Evolutionary conservation across 2,329 filamentous ascomycete species (phyloP).

Genomic region (Beauveria rudraprayagi): DNA sequence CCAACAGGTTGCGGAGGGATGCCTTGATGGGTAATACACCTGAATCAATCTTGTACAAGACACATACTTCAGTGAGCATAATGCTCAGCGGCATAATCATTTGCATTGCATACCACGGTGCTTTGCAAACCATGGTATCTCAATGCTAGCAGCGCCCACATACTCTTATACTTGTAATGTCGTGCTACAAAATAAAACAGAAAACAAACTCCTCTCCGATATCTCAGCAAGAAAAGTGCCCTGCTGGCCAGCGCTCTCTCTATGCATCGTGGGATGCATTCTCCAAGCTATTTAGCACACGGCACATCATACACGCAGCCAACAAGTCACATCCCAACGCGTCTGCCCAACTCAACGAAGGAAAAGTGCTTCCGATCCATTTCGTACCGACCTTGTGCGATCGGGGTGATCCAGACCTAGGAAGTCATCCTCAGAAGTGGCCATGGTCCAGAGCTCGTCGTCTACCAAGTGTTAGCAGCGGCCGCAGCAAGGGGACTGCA

Average conservation of each 20-base stretch:
- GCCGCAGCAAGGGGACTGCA: neutral
- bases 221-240: neutral
- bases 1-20: too few relatives aligned
- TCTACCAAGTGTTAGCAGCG: slow-evolving; percentile 33
- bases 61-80: neutral
- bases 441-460: slow-evolving; percentile 48
- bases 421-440: slow-evolving; percentile 48
- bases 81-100: neutral
- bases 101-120: neutral
- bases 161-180: slow-evolving; percentile 12
- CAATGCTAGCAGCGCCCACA: slow-evolving; percentile 2
- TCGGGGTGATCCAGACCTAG: slow-evolving; percentile 61
- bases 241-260: neutral
- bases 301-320: slow-evolving; percentile 8
- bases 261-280: neutral
- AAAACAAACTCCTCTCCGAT: neutral
- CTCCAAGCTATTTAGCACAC: slow-evolving; percentile 2
- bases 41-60: too few relatives aligned
- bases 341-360: slow-evolving; percentile 30
- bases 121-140: neutral
- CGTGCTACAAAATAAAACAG: slow-evolving; percentile 10
- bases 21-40: too few relatives aligned
- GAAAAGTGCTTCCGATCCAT: slow-evolving; percentile 56
- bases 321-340: neutral
- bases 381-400: slow-evolving; percentile 48